Evolutionary conservation across 768 basidiomycete genomes (phyloP).

Genomic region (Kwoniella europaea): DNA sequence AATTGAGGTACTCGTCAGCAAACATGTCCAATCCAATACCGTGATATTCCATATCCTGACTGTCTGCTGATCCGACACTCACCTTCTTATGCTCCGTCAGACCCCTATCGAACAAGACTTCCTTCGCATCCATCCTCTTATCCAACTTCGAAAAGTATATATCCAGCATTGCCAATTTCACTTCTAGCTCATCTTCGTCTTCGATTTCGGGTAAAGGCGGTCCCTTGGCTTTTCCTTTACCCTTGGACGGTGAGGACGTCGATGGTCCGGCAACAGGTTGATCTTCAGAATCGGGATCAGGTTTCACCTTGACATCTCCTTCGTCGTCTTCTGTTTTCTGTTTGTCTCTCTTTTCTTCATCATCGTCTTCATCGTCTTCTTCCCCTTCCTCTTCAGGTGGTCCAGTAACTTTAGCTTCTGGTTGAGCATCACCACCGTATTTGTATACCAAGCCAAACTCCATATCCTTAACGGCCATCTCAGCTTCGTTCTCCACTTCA

Average conservation of each 20-base stretch:
- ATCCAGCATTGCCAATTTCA: constrained; percentile 87
- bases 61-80: constrained; percentile 26
- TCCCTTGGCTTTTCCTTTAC: constrained; percentile 35
- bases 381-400: constrained; percentile 47
- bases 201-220: constrained; percentile 65
- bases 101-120: constrained; percentile 87
- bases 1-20: not conserved
- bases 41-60: no score
- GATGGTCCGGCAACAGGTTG: constrained; percentile 9
- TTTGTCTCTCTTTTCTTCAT: constrained; percentile 61
- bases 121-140: constrained; percentile 81
- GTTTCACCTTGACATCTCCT: constrained; percentile 36
- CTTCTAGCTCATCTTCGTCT: constrained; percentile 76
- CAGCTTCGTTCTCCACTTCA: constrained; percentile 95
- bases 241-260: constrained; percentile 20
- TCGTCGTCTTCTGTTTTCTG: constrained; percentile 25
- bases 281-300: constrained; percentile 40
- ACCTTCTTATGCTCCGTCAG: constrained; percentile 95
- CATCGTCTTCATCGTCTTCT: constrained; percentile 75
- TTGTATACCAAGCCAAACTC: constrained; percentile 89
- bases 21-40: no score
- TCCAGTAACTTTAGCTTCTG: constrained; percentile 60
- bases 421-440: constrained; percentile 78
- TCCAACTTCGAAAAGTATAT: constrained; percentile 89
- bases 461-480: constrained; percentile 90